Conservation (phyloP, 371 early-diverging fungal genomes). For the Capillidium heterosporum region DNA sequence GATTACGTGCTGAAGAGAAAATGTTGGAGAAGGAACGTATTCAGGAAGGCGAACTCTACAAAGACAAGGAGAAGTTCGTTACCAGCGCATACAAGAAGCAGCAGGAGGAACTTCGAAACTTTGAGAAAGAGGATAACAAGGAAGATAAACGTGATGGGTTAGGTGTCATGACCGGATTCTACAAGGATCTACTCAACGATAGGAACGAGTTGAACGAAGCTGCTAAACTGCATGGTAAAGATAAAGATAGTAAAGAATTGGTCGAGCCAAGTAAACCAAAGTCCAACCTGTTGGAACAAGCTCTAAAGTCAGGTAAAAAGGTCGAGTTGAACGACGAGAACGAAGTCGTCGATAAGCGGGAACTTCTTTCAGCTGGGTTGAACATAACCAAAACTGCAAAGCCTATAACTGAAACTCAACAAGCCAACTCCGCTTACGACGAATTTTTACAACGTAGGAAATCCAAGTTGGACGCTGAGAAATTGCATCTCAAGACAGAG, state of each 20-base stretch:
- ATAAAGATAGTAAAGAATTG: conserved; percentile 6
- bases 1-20: conserved; percentile 57
- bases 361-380: conserved; percentile 55
- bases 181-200: conserved; percentile 24
- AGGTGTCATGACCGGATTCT: conserved; percentile 17
- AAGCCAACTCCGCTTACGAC: conserved; percentile 15
- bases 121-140: conserved; percentile 69
- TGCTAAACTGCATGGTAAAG: conserved; percentile 6
- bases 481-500: conserved; percentile 11
- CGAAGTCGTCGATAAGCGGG: conserved; percentile 63
- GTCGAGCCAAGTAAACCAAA: conserved; percentile 11
- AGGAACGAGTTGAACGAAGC: conserved; percentile 9
- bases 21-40: conserved; percentile 61
- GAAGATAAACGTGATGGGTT: conserved; percentile 10
- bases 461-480: conserved; percentile 2
- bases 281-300: conserved; percentile 12
- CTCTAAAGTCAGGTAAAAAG: conserved; percentile 22
- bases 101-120: conserved; percentile 51
- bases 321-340: conserved; percentile 49
- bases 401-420: conserved; percentile 9
- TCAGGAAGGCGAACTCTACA: conserved; percentile 42
- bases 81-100: conserved; percentile 67
- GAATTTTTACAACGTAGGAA: conserved; percentile 4
- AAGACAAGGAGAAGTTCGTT: conserved; percentile 71
- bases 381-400: conserved; percentile 30